Percentiles rank a stretch among this genome's conserved stretches.
phyloP scores from a whole-genome alignment of 805 yeast genomes.

The Saccharomycopsis selenospora region DNA sequence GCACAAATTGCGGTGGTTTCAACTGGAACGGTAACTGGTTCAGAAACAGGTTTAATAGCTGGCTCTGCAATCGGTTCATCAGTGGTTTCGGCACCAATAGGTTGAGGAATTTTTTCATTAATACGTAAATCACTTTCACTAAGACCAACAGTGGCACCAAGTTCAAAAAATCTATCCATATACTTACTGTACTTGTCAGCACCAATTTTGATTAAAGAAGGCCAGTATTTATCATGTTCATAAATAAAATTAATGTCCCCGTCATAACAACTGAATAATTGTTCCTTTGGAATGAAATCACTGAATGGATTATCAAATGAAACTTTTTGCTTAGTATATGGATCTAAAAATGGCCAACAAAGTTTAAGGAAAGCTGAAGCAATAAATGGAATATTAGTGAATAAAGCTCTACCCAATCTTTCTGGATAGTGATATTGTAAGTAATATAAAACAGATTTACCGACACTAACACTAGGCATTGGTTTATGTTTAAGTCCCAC shows the following conservation, averaged over 20 bases:
- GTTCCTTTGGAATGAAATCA: slow-evolving; percentile 45
- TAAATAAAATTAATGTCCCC: slow-evolving; percentile 43
- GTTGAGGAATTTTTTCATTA: slow-evolving; percentile 22
- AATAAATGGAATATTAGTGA: slow-evolving; percentile 51
- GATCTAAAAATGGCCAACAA: slow-evolving; percentile 52
- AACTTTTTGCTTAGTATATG: slow-evolving; percentile 50
- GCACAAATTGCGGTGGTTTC: background rate
- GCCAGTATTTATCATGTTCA: slow-evolving; percentile 48
- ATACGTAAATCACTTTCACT: slow-evolving; percentile 46
- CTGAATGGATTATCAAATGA: slow-evolving; percentile 52
- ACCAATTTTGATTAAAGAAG: slow-evolving; percentile 39
- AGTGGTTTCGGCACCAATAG: no score
- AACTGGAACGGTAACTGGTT: background rate
- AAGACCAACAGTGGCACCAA: slow-evolving; percentile 45
- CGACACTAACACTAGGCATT: slow-evolving; percentile 42
- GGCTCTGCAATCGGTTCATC: no score
- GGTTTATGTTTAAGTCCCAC: slow-evolving; percentile 32
- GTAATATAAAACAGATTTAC: slow-evolving; percentile 45
- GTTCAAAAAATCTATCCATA: slow-evolving; percentile 31
- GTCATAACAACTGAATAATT: slow-evolving; percentile 43
- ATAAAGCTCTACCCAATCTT: slow-evolving; percentile 45
- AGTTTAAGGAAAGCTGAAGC: slow-evolving; percentile 50
- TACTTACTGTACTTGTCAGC: slow-evolving; percentile 32
- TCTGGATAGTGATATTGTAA: slow-evolving; percentile 55
- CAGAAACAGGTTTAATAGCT: no score